Evolutionary conservation across 2,329 filamentous ascomycete genomes (phyloP), one percentile per base, ranked within the genome.

Genomic region (Leptodontidium sp.): DNA sequence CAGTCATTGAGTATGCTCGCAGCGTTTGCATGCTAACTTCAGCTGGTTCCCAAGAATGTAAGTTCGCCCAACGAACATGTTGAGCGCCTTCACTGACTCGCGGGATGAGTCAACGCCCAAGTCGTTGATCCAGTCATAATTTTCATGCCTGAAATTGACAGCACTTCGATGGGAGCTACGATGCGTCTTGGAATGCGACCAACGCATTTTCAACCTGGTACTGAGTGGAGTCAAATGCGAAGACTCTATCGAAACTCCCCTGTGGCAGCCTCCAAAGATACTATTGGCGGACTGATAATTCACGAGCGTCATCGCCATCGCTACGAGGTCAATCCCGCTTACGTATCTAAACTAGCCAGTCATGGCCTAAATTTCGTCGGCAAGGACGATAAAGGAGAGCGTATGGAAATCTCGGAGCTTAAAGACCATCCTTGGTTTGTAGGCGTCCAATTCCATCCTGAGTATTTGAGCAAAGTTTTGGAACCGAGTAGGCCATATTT

Each of bases 101-200:
- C 21, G 21, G 21, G 21, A 21, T 21, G 21, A 21, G 21, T 21
- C 21, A 21, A 21, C 21, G 21, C 21, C 21, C 21, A 21, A 21
- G 21, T 21, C 21, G 21, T 21, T 21, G 21, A 21, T 21, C 21
- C 21, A 21, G 21, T 21, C 21, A 21, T 21, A 21, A 21, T 98
- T 73, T 95, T 92, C 82, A 99, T 98, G 96, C 95, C 95, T 1
- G 95, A 98, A 79, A 87, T 92, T 74, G 87, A 91, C 80, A 88
- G 90, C 77, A 85, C 84, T n/a, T 90, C 91, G 71, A 86, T 94
- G 80, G 93, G 94, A 66, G 94, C 91, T n/a, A 97, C 93, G 0
- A 97, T 97, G 94, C 87, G 93, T 69, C 88, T 97, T 1, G 93
- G 94, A 67, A 86, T 90, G 29, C 89, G 92, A 32, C 85, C 90